Percentiles rank a stretch among this genome's conserved stretches.
Evolutionary conservation across 495 filamentous ascomycete species (phyloP).

Genomic region (Articulospora tetracladia): DNA sequence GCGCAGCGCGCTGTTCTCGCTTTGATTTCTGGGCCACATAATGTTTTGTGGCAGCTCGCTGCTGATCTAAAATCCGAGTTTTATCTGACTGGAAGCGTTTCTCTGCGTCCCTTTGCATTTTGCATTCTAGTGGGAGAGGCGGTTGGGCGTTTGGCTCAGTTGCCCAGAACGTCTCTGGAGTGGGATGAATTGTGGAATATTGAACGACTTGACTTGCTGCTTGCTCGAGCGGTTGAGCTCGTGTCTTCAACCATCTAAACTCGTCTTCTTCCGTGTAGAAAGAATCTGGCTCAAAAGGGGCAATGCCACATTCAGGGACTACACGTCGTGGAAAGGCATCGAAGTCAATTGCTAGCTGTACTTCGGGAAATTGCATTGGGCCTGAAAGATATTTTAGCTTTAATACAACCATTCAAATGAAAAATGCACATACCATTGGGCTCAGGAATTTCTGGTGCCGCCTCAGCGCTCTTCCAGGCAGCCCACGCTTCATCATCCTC

Average conservation of each 20-base stretch:
- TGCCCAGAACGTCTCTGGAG: neutral
- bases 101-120: no score
- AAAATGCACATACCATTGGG: neutral
- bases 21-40: no score
- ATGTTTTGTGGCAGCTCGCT: no score
- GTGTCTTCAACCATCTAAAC: conserved; percentile 9
- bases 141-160: neutral
- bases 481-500: conserved; percentile 20
- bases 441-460: neutral
- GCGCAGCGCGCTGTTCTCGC: no score
- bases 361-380: no score
- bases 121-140: no score
- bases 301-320: neutral
- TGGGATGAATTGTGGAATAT: neutral
- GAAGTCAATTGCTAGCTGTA: no score
- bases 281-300: neutral
- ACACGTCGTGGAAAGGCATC: neutral
- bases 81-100: no score
- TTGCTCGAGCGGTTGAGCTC: neutral
- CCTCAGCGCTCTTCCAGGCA: conserved; percentile 2
- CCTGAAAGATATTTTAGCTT: neutral
- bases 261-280: conserved; percentile 11
- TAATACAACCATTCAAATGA: neutral
- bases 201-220: neutral
- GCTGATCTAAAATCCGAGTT: neutral